A percentile compares a stretch with the other conserved stretches of the same genome.
These are phyloP conservation scores for Camellia granthamiana DNA, from an alignment of 148 eudicot genomes.

Conservation along the genomic window DNA sequence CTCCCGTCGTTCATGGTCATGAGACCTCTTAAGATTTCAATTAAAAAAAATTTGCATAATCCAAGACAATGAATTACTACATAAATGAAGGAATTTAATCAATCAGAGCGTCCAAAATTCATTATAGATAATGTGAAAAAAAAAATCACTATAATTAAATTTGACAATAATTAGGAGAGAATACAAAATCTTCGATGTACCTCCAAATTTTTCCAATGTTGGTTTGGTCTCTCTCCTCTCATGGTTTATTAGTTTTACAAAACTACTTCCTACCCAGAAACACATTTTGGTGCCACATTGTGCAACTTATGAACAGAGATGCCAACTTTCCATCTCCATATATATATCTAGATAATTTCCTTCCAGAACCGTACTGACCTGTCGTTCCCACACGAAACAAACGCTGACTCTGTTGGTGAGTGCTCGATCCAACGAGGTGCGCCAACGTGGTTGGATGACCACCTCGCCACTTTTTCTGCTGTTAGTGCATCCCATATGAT, in stretches of 20 bases:
- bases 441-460: conserved; percentile 64
- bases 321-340: not conserved
- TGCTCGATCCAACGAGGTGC: conserved; percentile 87
- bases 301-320: not conserved
- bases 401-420: conserved; percentile 67
- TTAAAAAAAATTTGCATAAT: not conserved
- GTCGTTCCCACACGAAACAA: conserved; percentile 71
- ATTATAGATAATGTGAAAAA: not conserved
- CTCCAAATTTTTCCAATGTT: not conserved
- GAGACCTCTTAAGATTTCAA: not conserved
- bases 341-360: conserved; percentile 33
- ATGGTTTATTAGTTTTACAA: not conserved
- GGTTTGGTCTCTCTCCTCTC: not conserved
- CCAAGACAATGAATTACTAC: not conserved
- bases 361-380: conserved; percentile 74
- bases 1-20: no score
- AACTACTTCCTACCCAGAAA: not conserved
- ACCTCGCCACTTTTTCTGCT: conserved; percentile 63
- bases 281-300: not conserved
- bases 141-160: not conserved
- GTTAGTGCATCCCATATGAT: conserved; percentile 81
- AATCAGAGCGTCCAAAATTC: not conserved
- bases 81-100: not conserved
- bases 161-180: not conserved
- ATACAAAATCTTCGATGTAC: not conserved